Evolutionary conservation across 805 yeast genomes (phyloP).

Genomic region (Schizosaccharomyces lindneri): DNA sequence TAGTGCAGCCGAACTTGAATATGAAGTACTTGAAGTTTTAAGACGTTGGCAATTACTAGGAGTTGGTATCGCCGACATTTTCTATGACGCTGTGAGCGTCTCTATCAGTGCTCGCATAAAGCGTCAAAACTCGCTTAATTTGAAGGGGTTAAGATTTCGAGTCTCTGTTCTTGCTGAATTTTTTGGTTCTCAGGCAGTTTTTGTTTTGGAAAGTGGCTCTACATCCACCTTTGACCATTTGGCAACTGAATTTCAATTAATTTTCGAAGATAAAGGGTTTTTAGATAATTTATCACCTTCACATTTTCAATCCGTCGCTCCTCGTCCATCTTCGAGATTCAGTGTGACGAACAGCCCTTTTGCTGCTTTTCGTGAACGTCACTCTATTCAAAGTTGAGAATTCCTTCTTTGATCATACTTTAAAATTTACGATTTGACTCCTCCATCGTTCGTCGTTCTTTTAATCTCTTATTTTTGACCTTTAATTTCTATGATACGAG

Average conservation of each 20-base stretch:
- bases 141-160: background rate
- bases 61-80: background rate
- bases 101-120: background rate
- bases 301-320: background rate
- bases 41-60: conserved; percentile 1
- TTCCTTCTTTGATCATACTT: background rate
- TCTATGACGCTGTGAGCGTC: background rate
- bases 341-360: background rate
- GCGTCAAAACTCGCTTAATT: background rate
- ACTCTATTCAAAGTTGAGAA: background rate
- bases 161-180: background rate
- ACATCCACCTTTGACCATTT: background rate
- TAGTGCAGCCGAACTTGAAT: background rate
- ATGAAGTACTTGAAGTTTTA: conserved; percentile 1
- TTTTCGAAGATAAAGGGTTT: conserved; percentile 1
- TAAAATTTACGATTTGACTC: background rate
- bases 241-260: background rate
- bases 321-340: background rate
- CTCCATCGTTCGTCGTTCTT: too few relatives aligned
- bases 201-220: conserved; percentile 1
- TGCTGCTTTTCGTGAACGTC: background rate
- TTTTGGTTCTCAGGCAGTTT: background rate
- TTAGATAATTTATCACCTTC: background rate
- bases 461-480: too few relatives aligned
- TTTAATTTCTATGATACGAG: too few relatives aligned